phyloP scores from a whole-genome alignment of 495 filamentous ascomycete species.

The Talaromyces liani region DNA sequence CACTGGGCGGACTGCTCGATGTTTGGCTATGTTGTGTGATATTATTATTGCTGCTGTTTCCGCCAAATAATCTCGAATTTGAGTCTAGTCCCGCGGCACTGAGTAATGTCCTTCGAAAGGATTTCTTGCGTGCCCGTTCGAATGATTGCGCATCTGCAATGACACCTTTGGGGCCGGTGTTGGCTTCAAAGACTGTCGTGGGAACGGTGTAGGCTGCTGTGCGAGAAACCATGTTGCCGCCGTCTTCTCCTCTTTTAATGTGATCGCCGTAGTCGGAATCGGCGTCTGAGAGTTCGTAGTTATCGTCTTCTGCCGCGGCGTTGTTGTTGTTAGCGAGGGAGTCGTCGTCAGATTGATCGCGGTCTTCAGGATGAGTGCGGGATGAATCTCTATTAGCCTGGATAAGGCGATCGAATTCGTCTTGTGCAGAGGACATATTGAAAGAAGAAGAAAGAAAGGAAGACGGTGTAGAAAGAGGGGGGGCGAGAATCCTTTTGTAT shows the following conservation, averaged over 20 bases:
- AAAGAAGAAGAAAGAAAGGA: constrained; percentile 11
- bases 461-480: not conserved
- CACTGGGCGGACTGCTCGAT: constrained; percentile 29
- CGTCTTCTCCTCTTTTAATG: constrained; percentile 44
- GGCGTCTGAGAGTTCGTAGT: constrained; percentile 11
- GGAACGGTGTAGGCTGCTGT: constrained; percentile 38
- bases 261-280: constrained; percentile 50
- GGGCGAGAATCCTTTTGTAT: not conserved
- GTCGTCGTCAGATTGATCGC: constrained; percentile 15
- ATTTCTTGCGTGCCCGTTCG: constrained; percentile 69
- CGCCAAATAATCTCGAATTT: not conserved
- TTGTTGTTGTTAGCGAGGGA: constrained; percentile 22
- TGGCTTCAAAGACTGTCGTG: constrained; percentile 64
- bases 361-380: constrained; percentile 55
- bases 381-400: constrained; percentile 41
- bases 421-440: constrained; percentile 67
- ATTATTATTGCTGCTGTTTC: not conserved
- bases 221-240: constrained; percentile 33
- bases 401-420: constrained; percentile 75
- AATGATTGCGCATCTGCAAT: constrained; percentile 92
- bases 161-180: constrained; percentile 97
- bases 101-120: constrained; percentile 44
- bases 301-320: constrained; percentile 11
- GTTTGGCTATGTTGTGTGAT: constrained; percentile 27
- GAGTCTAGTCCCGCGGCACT: constrained; percentile 24